Evolutionary conservation across 352 stramenopile genomes (phyloP), one percentile per base, ranked within the genome.

Genomic region (Globisporangium radiosum): DNA sequence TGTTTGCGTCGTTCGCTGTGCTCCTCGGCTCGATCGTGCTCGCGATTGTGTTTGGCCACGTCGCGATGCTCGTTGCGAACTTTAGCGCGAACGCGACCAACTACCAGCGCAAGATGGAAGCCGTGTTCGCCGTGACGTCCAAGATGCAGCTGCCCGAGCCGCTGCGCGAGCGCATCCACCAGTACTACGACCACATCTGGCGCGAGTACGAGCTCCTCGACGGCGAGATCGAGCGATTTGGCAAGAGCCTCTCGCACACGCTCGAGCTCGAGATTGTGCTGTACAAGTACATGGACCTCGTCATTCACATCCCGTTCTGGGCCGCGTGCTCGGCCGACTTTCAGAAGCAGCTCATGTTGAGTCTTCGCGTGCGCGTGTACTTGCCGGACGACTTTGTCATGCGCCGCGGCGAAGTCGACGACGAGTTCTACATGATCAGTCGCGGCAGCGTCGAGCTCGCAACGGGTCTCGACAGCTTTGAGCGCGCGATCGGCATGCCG

Each of bases 121-220:
- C 66, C 42, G 70, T 90, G 1, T 74, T 86, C 33, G 73, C 75
- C 3, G 66, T 74, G 53, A 91, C 85, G 58, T 57, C 51, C 4
- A 84, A 88, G 40, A 47, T 87, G n/a, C 55, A 74, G 19, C 63
- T 93, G 0, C 83, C 81, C 0, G 9, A 50, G 0, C 38, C 60
- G 1, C 48, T 92, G 3, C 78, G 81, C 1, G 75, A 89, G 15
- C 66, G 81, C 17, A 83, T 90, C 39, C 76, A 87, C 42, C 74
- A 87, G 47, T 89, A 88, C 47, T 91, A 85, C 54, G 75, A 81
- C 53, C 78, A 89, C 56, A 49, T 89, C 13, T 88, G 75, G 75
- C 62, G 67, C 36, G 75, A 91, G 57, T 87, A 89, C 56, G 71
- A 89, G 55, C 81, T 72, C 7, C 57, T 89, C 5, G 77, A 89